Conservation (phyloP, 202 grass and related monocot species). For the Hordeum pubiflorum region DNA sequence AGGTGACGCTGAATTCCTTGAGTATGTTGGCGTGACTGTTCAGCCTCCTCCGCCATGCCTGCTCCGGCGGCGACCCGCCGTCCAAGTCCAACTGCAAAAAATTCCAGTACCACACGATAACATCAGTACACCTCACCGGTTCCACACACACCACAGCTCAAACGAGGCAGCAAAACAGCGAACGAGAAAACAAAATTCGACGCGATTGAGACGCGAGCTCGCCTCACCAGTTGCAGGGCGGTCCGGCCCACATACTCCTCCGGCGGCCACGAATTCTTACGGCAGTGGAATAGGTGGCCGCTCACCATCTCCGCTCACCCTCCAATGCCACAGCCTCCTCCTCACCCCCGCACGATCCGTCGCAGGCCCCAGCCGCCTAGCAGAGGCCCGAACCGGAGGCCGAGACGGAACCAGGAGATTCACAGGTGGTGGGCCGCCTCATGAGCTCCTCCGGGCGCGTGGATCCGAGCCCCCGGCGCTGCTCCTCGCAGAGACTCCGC, state of each 20-base stretch:
- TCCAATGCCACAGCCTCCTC: slow-evolving; percentile 12
- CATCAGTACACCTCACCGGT: background rate
- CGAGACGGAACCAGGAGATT: slow-evolving; percentile 24
- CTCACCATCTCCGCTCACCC: slow-evolving; percentile 58
- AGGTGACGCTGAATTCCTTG: slow-evolving; percentile 98
- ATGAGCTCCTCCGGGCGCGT: background rate
- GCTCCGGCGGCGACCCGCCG: slow-evolving; percentile 83
- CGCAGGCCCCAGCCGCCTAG: background rate
- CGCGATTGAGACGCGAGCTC: background rate
- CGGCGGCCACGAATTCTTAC: slow-evolving; percentile 90
- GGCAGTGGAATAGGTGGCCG: slow-evolving; percentile 71
- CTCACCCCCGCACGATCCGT: background rate
- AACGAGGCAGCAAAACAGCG: background rate
- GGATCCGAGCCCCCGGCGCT: background rate
- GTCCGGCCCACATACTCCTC: slow-evolving; percentile 73
- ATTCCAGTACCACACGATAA: background rate
- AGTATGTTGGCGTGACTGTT: slow-evolving; percentile 91
- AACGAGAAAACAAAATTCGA: background rate
- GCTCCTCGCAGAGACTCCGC: background rate
- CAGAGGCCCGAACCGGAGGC: background rate
- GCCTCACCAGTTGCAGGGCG: slow-evolving; percentile 44
- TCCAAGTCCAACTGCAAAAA: slow-evolving; percentile 80
- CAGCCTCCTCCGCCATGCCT: slow-evolving; percentile 82
- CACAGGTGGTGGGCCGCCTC: slow-evolving; percentile 2
- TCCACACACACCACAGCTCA: background rate